Base-by-base conservation (phyloP, 768 basidiomycete genomes). In the Sarcodon sp. region DNA sequence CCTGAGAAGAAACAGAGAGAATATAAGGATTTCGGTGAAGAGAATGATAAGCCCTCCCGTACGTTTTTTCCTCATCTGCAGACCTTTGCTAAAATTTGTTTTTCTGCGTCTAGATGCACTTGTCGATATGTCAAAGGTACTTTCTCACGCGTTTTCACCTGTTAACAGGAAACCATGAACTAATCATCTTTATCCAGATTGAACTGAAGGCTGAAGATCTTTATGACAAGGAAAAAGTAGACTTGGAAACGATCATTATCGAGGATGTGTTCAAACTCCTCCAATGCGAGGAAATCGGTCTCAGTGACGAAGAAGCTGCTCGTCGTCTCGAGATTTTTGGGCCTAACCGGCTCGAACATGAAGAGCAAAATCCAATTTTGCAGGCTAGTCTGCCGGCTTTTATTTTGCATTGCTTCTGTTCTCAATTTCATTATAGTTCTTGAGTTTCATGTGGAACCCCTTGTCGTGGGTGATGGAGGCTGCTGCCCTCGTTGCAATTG, bases 381-480 rank as follows among this genome's bases (percentile, higher is more conserved):
- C 92, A 92, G 75, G 86, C 82, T 60, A 15, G 62, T 58, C 27
- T 16, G 3, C 6, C 27, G 4, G 5, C 13, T 27, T 8, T 4
- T 41, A 4, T 1, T 27, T 41, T 54, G 53, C 45, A 45, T 33
- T 33, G 11, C 11, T 39, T 32, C 6, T 3, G 34, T 10, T 33
- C 33, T 33, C 8, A 35, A 8, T 5, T n/a, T 27, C 33, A 39
- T 15, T 50, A 32, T 43, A 88, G 87, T 91, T 93, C 67, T 69
- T 91, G 56, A 81, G 82, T 63, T 98, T 98, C 77, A 98, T 97
- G 94, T 98, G 94, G 94, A 98, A 98, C 70, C 94, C 94, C 39
- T 73, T 98, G 10, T 98, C 94, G 33, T 98, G 94, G 94, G 94
- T 98, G 66, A 98, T 98, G 94, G 94, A 98, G 67, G 91, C 84